A percentile compares a stretch with the other conserved stretches of the same genome.
These are phyloP conservation scores for Dactylellina cionopaga DNA, from an alignment of 2,329 filamentous ascomycete genomes.

Conservation along the genomic window DNA sequence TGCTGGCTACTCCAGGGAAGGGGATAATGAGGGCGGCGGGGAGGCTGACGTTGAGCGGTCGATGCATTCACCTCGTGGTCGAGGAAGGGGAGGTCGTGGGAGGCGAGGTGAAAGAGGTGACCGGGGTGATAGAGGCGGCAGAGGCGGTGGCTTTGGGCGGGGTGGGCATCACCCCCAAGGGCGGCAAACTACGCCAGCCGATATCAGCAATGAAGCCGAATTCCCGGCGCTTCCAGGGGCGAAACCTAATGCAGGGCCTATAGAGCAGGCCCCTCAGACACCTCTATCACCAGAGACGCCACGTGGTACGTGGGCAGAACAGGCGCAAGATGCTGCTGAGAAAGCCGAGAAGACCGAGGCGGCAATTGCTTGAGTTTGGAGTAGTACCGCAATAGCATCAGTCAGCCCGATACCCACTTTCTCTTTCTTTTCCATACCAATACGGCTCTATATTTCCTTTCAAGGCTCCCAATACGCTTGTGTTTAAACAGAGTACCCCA, in stretches of 20 bases:
- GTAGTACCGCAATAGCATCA: not conserved
- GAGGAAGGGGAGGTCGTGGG: constrained; percentile 54
- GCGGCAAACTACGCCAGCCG: constrained; percentile 17
- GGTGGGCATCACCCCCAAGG: constrained; percentile 8
- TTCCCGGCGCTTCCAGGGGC: constrained; percentile 48
- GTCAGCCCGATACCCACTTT: not conserved
- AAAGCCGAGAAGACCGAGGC: constrained; percentile 33
- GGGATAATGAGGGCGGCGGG: not conserved
- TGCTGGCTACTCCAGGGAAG: constrained; percentile 28
- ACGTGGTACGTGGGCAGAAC: constrained; percentile 47
- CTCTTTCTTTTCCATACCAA: not conserved
- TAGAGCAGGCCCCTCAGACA: constrained; percentile 18
- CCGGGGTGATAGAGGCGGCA: constrained; percentile 52
- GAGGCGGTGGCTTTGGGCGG: constrained; percentile 55
- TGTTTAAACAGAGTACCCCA: no score
- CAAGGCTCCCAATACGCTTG: no score
- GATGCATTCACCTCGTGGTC: constrained; percentile 26
- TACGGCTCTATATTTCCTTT: constrained; percentile 1
- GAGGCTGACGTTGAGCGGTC: constrained; percentile 12
- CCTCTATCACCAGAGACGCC: constrained; percentile 39
- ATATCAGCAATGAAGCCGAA: constrained; percentile 46
- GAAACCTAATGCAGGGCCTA: constrained; percentile 8
- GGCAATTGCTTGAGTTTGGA: constrained; percentile 6
- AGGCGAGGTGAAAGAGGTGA: constrained; percentile 58
- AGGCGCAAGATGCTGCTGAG: constrained; percentile 49